A percentile compares a stretch with the other conserved stretches of the same genome.
Conservation (phyloP, 129 eudicot genomes). For the Artemisia argyi region DNA sequence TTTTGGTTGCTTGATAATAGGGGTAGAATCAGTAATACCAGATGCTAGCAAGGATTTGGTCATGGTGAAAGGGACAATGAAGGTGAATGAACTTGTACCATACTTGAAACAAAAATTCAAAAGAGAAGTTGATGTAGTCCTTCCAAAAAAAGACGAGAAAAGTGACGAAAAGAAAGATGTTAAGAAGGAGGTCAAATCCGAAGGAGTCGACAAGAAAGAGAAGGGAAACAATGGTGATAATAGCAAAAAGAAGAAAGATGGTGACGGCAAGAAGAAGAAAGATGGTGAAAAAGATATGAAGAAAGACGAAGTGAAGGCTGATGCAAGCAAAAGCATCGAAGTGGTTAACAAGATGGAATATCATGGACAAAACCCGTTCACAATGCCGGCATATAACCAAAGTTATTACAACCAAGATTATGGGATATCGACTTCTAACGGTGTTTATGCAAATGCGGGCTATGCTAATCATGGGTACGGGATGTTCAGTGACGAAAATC, state of each 20-base stretch:
- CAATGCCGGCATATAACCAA: no score
- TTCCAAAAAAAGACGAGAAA: constrained; percentile 33
- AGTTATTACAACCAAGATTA: no score
- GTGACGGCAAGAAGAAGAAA: no score
- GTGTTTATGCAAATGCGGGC: constrained; percentile 34
- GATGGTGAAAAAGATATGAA: constrained; percentile 16
- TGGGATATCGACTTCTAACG: no score
- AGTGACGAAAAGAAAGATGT: constrained; percentile 22
- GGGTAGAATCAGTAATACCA: constrained; percentile 51
- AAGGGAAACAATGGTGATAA: constrained; percentile 10
- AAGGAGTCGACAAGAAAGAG: constrained; percentile 22
- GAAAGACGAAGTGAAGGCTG: constrained; percentile 18
- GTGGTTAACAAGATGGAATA: no score
- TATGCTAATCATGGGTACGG: constrained; percentile 32
- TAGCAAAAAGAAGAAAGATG: not conserved
- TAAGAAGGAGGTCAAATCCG: constrained; percentile 6
- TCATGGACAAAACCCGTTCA: no score
- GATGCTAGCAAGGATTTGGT: constrained; percentile 62
- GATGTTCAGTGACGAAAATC: constrained; percentile 79
- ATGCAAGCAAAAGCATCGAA: no score
- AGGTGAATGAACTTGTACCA: constrained; percentile 58
- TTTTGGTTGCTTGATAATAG: constrained; percentile 30
- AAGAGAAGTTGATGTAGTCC: constrained; percentile 51
- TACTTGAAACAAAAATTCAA: constrained; percentile 61
- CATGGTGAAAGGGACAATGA: constrained; percentile 68